Percentiles rank a stretch among this genome's conserved stretches.
These are phyloP conservation scores for Aurantiochytrium sp. DNA, from an alignment of 108 stramenopile genomes.

Conservation along the genomic window DNA sequence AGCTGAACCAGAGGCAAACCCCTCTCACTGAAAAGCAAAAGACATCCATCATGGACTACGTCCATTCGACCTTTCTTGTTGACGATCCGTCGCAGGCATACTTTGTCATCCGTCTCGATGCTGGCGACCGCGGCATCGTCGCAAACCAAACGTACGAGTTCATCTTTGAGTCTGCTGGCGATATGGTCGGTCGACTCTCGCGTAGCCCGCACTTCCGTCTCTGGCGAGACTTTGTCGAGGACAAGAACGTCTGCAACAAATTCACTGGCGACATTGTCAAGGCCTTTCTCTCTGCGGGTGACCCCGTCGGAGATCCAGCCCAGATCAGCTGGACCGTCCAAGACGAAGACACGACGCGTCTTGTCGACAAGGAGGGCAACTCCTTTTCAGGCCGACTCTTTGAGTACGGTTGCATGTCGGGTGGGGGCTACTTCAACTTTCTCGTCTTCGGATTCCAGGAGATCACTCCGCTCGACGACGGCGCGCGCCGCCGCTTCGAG, in stretches of 20 bases:
- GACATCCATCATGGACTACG: background rate
- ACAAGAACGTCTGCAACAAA: background rate
- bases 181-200: background rate
- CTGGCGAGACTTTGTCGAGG: background rate
- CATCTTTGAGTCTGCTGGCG: background rate
- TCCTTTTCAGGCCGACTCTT: background rate
- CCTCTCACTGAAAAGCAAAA: background rate
- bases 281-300: background rate
- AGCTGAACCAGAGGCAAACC: background rate
- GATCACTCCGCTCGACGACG: background rate
- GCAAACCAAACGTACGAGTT: background rate
- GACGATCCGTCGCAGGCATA: background rate
- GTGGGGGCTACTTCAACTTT: background rate
- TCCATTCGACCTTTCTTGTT: background rate
- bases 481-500: background rate
- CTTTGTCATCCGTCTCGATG: background rate
- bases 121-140: background rate
- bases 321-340: background rate
- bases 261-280: background rate
- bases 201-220: background rate
- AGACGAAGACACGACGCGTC: background rate
- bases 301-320: background rate
- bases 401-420: background rate
- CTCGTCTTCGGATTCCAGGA: background rate
- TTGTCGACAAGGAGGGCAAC: background rate